Percentiles rank a stretch among this genome's conserved stretches.
Conservation (phyloP, 208 protist genomes). For the Crithidia acanthocephali region DNA sequence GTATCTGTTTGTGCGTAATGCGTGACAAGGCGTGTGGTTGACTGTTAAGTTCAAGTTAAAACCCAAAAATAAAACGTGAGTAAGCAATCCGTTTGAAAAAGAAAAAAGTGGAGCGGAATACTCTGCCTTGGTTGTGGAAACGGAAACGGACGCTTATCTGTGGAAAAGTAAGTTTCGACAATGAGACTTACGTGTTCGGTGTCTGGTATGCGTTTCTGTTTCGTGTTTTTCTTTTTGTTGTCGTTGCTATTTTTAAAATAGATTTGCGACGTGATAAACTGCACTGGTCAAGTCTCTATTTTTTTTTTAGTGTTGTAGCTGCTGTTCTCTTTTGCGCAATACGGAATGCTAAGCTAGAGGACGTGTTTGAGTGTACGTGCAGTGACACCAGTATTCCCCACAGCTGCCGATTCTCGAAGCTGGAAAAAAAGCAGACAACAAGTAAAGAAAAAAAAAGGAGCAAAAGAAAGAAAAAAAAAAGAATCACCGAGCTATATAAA, state of each 20-base stretch:
- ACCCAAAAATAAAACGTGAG: background rate
- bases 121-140: too few relatives aligned
- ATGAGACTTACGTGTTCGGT: too few relatives aligned
- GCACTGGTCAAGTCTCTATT: background rate
- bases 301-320: too few relatives aligned
- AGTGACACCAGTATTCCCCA: constrained; percentile 18
- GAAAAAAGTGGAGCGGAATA: constrained; percentile 4
- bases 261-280: background rate
- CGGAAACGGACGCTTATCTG: too few relatives aligned
- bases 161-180: too few relatives aligned
- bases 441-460: background rate
- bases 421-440: background rate
- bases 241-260: too few relatives aligned
- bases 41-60: too few relatives aligned
- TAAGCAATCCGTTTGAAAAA: background rate
- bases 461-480: background rate
- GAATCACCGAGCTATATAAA: background rate
- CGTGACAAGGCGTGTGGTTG: too few relatives aligned
- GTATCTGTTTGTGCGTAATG: background rate
- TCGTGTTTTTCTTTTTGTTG: too few relatives aligned
- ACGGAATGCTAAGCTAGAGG: constrained; percentile 13
- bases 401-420: constrained; percentile 12
- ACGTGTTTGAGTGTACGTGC: constrained; percentile 11
- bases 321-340: background rate
- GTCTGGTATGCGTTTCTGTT: too few relatives aligned